Conservation (phyloP, 2,329 filamentous ascomycete genomes). For the Apiospora pterosperma region DNA sequence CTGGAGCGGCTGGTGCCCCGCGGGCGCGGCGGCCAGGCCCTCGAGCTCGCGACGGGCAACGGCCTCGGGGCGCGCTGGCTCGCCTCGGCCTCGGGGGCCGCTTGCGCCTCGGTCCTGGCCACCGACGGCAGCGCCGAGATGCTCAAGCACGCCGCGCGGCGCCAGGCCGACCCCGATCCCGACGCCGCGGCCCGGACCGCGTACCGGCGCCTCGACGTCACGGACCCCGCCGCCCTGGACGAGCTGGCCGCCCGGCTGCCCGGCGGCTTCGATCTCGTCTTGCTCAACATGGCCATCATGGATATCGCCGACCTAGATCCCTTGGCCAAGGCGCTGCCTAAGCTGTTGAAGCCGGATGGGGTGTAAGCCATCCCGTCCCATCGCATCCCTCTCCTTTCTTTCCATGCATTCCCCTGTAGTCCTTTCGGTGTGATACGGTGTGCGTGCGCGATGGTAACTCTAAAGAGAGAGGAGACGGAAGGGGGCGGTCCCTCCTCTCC, state of each 20-base stretch:
- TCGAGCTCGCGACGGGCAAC: conserved; percentile 49
- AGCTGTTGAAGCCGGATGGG: conserved; percentile 35
- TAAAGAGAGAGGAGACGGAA: neutral
- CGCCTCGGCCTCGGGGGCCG: conserved; percentile 14
- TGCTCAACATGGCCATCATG: conserved; percentile 49
- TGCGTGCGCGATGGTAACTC: neutral
- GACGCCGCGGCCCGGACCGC: conserved; percentile 19
- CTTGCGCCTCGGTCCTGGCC: conserved; percentile 35
- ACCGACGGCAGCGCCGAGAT: conserved; percentile 42
- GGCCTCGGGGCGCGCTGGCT: conserved; percentile 45
- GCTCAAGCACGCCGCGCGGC: conserved; percentile 31
- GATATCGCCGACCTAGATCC: conserved; percentile 41
- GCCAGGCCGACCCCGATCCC: conserved; percentile 11
- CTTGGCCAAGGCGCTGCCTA: conserved; percentile 36
- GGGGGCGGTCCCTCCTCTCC: no score
- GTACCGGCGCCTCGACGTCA: conserved; percentile 36
- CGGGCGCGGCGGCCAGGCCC: conserved; percentile 23
- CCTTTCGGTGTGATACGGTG: no score
- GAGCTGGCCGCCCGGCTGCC: conserved; percentile 16
- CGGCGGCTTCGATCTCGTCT: conserved; percentile 37
- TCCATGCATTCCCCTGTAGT: neutral
- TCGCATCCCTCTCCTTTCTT: neutral
- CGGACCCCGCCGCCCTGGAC: conserved; percentile 28
- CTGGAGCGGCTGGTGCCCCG: conserved; percentile 32
- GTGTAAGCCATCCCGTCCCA: conserved; percentile 33